These are phyloP conservation scores for Pelargonium myrrhifolium DNA, from an alignment of 441 rosid species.

Conservation along the genomic window DNA sequence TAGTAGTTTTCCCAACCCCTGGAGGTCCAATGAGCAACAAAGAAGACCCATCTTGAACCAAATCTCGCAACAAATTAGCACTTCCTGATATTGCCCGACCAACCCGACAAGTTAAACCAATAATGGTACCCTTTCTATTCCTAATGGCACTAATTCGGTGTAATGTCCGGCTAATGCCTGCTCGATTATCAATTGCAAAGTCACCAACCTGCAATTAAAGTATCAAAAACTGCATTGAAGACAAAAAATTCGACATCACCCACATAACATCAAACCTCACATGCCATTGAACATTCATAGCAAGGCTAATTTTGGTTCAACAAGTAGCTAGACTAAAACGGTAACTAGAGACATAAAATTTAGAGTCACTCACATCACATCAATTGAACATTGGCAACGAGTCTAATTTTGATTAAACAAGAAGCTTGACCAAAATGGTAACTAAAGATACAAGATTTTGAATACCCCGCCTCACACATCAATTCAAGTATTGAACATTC, in stretches of 20 bases:
- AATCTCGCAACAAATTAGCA: constrained; percentile 64
- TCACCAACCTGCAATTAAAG: constrained; percentile 58
- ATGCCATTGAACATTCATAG: too few species aligned
- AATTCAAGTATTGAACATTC: too few species aligned
- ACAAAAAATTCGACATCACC: not conserved
- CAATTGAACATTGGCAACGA: too few species aligned
- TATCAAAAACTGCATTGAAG: not conserved
- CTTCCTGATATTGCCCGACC: constrained; percentile 80
- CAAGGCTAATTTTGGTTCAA: too few species aligned
- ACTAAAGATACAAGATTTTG: too few species aligned
- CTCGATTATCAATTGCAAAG: constrained; percentile 84
- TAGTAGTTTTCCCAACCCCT: constrained; percentile 92
- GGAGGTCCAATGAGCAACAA: constrained; percentile 88
- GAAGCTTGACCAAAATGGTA: too few species aligned
- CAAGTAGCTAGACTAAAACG: too few species aligned
- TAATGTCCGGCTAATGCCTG: constrained; percentile 79
- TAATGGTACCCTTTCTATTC: constrained; percentile 62
- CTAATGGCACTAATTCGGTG: constrained; percentile 82
- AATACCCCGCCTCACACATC: too few species aligned
- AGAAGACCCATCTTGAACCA: constrained; percentile 68
- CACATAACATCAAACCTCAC: constrained; percentile 8
- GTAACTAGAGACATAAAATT: too few species aligned
- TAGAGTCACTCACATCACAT: too few species aligned
- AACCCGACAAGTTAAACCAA: constrained; percentile 92
- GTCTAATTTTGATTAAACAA: too few species aligned